Percentiles rank a stretch among this genome's conserved stretches.
Conservation (phyloP, 2,329 filamentous ascomycete species). For the Ophiostoma sp. region DNA sequence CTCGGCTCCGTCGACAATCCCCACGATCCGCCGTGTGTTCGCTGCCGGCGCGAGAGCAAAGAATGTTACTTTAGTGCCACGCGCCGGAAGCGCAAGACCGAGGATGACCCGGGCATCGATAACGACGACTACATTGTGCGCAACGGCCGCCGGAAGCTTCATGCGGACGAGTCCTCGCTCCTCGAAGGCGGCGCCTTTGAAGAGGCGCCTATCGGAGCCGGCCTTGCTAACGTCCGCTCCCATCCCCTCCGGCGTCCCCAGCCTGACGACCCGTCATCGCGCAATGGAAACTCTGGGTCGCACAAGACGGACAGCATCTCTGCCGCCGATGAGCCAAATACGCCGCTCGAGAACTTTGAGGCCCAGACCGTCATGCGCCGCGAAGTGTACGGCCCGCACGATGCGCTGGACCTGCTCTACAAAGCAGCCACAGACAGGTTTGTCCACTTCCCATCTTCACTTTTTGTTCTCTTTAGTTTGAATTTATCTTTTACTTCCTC, state of each 20-base stretch:
- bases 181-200: slow-evolving; percentile 49
- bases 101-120: slow-evolving; percentile 50
- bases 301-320: slow-evolving; percentile 41
- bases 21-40: slow-evolving; percentile 87
- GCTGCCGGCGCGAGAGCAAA: slow-evolving; percentile 92
- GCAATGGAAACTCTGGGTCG: slow-evolving; percentile 37
- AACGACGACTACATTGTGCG: slow-evolving; percentile 69
- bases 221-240: slow-evolving; percentile 63
- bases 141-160: slow-evolving; percentile 70
- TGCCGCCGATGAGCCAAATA: slow-evolving; percentile 54
- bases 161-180: slow-evolving; percentile 43
- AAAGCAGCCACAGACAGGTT: slow-evolving; percentile 72
- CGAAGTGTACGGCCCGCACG: slow-evolving; percentile 86
- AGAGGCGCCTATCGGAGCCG: slow-evolving; percentile 63
- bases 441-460: slow-evolving; percentile 21
- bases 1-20: slow-evolving; percentile 84
- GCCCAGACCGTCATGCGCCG: slow-evolving; percentile 64
- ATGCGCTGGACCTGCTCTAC: slow-evolving; percentile 87
- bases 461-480: not conserved
- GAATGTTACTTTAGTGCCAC: slow-evolving; percentile 97
- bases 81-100: slow-evolving; percentile 82
- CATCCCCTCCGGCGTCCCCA: slow-evolving; percentile 66
- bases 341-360: slow-evolving; percentile 64
- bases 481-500: not conserved
- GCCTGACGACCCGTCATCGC: slow-evolving; percentile 34